These are phyloP conservation scores for Pythium plurisporium DNA, from an alignment of 352 stramenopile genomes.

Conservation along the genomic window DNA sequence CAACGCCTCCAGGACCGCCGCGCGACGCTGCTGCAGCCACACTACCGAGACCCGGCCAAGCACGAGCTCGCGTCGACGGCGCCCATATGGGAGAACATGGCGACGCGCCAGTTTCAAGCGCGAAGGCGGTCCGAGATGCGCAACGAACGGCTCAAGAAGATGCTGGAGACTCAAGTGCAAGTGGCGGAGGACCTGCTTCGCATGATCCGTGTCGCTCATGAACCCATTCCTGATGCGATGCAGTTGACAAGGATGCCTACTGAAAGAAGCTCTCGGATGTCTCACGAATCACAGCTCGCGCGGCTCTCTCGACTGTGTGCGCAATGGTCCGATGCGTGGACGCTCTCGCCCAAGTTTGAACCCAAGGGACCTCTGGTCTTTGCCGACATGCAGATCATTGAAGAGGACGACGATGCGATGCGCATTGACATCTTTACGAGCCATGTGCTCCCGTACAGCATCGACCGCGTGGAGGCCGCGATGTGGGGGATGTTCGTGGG, in stretches of 20 bases:
- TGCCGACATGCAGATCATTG: neutral
- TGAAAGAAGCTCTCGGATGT: constrained; percentile 7
- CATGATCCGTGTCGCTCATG: constrained; percentile 4
- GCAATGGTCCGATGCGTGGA: constrained; percentile 6
- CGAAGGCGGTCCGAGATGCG: neutral
- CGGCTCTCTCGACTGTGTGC: constrained; percentile 1
- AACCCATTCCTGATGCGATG: neutral
- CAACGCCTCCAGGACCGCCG: constrained; percentile 7
- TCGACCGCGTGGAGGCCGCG: constrained; percentile 1
- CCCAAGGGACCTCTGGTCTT: neutral
- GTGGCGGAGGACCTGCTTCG: constrained; percentile 6
- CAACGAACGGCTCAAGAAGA: constrained; percentile 14
- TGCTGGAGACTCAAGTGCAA: constrained; percentile 3
- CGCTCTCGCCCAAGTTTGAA: neutral
- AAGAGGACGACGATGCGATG: neutral
- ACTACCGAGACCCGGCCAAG: neutral
- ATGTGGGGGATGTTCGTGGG: constrained; percentile 1
- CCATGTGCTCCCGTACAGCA: constrained; percentile 5
- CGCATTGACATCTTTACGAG: constrained; percentile 1
- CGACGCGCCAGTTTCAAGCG: constrained; percentile 16
- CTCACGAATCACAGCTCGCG: constrained; percentile 15
- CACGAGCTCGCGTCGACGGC: constrained; percentile 1
- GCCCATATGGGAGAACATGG: constrained; percentile 11
- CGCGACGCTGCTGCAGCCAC: constrained; percentile 4
- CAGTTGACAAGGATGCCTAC: constrained; percentile 1